Evolutionary conservation across 371 early-diverging fungal species (phyloP), one percentile per base, ranked within the genome.

Genomic region (Basidiobolus meristosporus): DNA sequence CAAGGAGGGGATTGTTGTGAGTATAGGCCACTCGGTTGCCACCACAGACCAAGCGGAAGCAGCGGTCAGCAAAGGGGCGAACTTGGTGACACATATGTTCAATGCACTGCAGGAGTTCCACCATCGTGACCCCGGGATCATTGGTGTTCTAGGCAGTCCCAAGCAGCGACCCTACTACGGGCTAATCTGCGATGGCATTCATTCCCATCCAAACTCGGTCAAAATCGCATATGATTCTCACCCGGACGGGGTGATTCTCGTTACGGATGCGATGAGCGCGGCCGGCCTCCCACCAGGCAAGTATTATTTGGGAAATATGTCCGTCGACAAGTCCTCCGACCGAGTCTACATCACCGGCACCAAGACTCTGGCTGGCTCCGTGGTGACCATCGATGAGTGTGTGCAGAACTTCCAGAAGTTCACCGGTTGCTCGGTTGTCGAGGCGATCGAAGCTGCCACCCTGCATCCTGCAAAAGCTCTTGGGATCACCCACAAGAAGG

Each of bases 371-470:
- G 86, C 86, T 7, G 86, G 86, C 29, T 59, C 71, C 22, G 77
- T 75, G 5, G 59, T 70, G 28, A 71, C 77, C 0, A 69, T 86
- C 46, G 72, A 75, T 35, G 65, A 68, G 31, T 82, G 83, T 46
- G 70, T 85, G 26, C 70, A 71, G 39, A 85, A 85, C 48, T 81
- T 86, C 52, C 65, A 68, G 41, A 60, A 64, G 40, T 87, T 79
- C 53, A 82, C 87, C 3, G 76, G 76, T 12, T 83, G 83, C 39
- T 64, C 70, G 7, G 42, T 70, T 18, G 79, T 83, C 19, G 84
- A 87, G 51, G 87, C 85, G 12, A 55, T 87, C 37, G 84, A 87
- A 46, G 81, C 82, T 19, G 87, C 83, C 5, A 84, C 85, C 0
- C 45, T 85, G 40, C 81, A 82, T 45, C 85, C 87, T 1, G 87